These are phyloP conservation scores for Macrolepiota dolichaula DNA, from an alignment of 768 basidiomycete species.

Conservation along the genomic window DNA sequence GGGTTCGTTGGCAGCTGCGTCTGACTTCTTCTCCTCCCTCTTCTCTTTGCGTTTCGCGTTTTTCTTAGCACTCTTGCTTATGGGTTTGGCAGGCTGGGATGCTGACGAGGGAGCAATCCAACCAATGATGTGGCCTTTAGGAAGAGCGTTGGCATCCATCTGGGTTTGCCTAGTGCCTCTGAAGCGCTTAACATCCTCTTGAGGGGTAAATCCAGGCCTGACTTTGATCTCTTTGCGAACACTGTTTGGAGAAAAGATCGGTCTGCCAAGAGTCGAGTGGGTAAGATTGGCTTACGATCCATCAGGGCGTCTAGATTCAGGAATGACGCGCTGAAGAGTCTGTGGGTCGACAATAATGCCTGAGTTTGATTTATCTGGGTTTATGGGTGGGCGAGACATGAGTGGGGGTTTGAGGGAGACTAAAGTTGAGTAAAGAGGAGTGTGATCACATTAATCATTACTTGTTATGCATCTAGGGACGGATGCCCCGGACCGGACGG, in stretches of 20 bases:
- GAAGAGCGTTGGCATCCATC: conserved; percentile 59
- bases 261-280: conserved; percentile 16
- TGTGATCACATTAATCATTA: background rate
- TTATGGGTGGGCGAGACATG: conserved; percentile 77
- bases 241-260: conserved; percentile 35
- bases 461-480: background rate
- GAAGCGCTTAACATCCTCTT: conserved; percentile 90
- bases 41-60: conserved; percentile 79
- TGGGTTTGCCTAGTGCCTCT: conserved; percentile 73
- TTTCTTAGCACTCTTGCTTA: conserved; percentile 81
- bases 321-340: conserved; percentile 85
- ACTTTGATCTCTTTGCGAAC: conserved; percentile 87
- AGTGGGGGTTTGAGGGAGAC: conserved; percentile 5
- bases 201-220: conserved; percentile 90
- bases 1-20: conserved; percentile 21
- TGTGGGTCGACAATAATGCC: conserved; percentile 86
- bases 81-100: conserved; percentile 32
- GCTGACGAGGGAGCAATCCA: conserved; percentile 64
- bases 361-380: conserved; percentile 65
- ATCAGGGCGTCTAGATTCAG: conserved; percentile 77
- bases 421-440: conserved; percentile 6
- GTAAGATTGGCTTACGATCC: conserved; percentile 63
- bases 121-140: conserved; percentile 81
- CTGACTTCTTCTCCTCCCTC: conserved; percentile 48
- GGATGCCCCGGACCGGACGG: too few relatives aligned